Conservation (phyloP, 352 stramenopile species). For the Phytophthora sp. region DNA sequence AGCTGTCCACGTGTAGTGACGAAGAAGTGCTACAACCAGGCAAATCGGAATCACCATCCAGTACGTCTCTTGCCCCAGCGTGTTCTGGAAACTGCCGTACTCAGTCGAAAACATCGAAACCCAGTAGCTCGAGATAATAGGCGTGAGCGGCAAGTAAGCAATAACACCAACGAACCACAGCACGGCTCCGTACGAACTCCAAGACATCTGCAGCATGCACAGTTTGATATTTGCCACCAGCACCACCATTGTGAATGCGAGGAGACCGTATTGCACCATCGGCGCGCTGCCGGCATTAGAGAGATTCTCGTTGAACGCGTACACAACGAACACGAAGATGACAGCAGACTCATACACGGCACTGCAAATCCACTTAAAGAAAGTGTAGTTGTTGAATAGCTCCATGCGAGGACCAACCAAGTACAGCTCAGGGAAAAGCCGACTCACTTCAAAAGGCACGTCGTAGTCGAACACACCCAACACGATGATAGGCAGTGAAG, state of each 20-base stretch:
- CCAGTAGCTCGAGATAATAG: conserved; percentile 73
- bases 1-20: conserved; percentile 74
- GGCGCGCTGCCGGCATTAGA: conserved; percentile 87
- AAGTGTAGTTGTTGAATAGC: conserved; percentile 84
- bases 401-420: conserved; percentile 74
- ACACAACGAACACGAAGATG: conserved; percentile 75
- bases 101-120: conserved; percentile 65
- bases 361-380: conserved; percentile 88
- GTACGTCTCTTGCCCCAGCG: conserved; percentile 60
- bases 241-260: conserved; percentile 94
- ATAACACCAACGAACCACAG: conserved; percentile 72
- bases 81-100: conserved; percentile 82
- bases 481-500: conserved; percentile 90
- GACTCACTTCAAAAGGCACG: conserved; percentile 65
- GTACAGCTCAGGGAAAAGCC: conserved; percentile 82
- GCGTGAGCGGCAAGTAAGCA: conserved; percentile 65
- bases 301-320: conserved; percentile 72
- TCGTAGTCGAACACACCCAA: conserved; percentile 85
- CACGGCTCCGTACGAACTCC: conserved; percentile 51
- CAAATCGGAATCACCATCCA: conserved; percentile 77
- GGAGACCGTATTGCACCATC: conserved; percentile 91
- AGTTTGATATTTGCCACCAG: conserved; percentile 95
- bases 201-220: conserved; percentile 80
- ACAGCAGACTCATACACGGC: conserved; percentile 73
- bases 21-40: conserved; percentile 58